Evolutionary conservation across 345 rosid species (phyloP).

Genomic region (thale cress (Arabidopsis thaliana)): DNA sequence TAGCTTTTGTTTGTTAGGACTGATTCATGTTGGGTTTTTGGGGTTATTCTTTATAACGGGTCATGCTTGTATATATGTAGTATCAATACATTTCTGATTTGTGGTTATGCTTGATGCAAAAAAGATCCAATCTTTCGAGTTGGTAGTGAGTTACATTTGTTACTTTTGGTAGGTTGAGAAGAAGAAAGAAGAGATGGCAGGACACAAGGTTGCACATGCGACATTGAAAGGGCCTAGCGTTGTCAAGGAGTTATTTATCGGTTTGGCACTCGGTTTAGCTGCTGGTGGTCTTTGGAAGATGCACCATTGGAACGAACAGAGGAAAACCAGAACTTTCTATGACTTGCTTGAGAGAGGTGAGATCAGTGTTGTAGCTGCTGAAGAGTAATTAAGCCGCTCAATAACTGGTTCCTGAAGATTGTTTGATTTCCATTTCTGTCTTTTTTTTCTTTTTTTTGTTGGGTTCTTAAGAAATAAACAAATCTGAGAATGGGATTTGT

Average conservation of each 20-base stretch:
- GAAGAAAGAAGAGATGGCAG: conserved; percentile 59
- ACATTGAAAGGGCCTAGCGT: conserved; percentile 86
- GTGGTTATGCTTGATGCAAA: too few relatives aligned
- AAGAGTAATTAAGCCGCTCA: conserved; percentile 30
- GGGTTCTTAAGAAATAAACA: conserved; percentile 29
- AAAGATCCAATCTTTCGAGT: too few relatives aligned
- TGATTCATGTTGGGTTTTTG: too few relatives aligned
- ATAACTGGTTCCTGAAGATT: neutral
- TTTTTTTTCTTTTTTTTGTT: neutral
- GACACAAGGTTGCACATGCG: conserved; percentile 71
- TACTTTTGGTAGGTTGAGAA: conserved; percentile 39
- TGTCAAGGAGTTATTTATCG: conserved; percentile 70
- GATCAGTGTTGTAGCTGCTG: conserved; percentile 78
- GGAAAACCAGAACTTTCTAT: conserved; percentile 70
- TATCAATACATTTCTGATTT: too few relatives aligned
- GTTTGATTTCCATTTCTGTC: neutral
- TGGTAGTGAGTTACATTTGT: too few relatives aligned
- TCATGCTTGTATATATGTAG: too few relatives aligned
- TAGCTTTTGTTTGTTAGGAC: conserved; percentile 26
- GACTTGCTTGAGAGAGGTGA: conserved; percentile 81
- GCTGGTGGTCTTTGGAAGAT: conserved; percentile 78
- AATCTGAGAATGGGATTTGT: conserved; percentile 23
- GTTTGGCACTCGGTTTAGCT: conserved; percentile 58
- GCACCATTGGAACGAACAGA: conserved; percentile 85
- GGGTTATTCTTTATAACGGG: too few relatives aligned